Conservation (phyloP, 495 filamentous ascomycete genomes). For the Xylona heveae region DNA sequence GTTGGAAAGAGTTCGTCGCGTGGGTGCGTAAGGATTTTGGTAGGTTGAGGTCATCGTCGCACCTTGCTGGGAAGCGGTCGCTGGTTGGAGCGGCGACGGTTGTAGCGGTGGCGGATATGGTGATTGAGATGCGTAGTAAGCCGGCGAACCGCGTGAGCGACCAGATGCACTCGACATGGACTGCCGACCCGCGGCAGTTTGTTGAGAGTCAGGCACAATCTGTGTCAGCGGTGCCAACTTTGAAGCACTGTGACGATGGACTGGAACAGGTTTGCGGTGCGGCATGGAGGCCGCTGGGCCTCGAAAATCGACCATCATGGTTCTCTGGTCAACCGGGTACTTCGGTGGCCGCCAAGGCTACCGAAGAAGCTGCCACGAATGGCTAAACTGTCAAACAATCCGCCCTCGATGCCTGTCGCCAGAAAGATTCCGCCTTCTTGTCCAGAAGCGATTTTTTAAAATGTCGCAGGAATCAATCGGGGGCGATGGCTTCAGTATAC, state of each 20-base stretch:
- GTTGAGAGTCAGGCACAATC: constrained; percentile 4
- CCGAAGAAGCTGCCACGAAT: too few relatives aligned
- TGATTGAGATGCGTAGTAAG: constrained; percentile 9
- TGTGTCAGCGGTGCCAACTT: constrained; percentile 2
- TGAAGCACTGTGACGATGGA: constrained; percentile 1
- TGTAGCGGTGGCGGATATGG: not conserved
- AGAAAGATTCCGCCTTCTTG: too few relatives aligned
- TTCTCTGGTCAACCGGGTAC: too few relatives aligned
- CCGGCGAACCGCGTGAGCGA: constrained; percentile 12
- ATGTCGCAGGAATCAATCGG: too few relatives aligned
- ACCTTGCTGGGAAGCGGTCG: constrained; percentile 6
- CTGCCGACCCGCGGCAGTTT: not conserved
- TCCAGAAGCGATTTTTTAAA: too few relatives aligned
- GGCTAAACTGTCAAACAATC: too few relatives aligned
- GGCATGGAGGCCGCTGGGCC: constrained; percentile 4
- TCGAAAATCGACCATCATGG: constrained; percentile 6
- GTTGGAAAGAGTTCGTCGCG: constrained; percentile 20
- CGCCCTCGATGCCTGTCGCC: too few relatives aligned
- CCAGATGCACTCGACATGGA: constrained; percentile 5
- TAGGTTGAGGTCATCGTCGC: too few relatives aligned
- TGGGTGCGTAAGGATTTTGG: constrained; percentile 5
- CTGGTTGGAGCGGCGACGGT: constrained; percentile 2
- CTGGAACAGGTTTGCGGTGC: constrained; percentile 4
- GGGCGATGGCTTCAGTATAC: too few relatives aligned
- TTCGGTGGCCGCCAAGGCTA: too few relatives aligned